These are phyloP conservation scores for Stromatinia cepivora DNA, from an alignment of 2,329 filamentous ascomycete species.

Conservation along the genomic window DNA sequence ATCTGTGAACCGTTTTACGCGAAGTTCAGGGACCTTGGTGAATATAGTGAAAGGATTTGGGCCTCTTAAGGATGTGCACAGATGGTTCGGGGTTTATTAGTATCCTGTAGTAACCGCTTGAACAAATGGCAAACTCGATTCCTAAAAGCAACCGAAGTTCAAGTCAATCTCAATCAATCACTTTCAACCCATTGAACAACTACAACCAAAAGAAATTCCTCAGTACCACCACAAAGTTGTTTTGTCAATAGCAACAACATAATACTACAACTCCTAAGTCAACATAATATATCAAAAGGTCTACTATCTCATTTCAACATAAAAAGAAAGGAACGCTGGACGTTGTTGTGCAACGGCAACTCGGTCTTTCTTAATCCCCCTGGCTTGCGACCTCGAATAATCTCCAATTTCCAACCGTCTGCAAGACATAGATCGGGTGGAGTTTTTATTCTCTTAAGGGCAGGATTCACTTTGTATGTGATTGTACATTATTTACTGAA, in stretches of 20 bases:
- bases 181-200: constrained; percentile 11
- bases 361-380: constrained; percentile 6
- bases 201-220: not conserved
- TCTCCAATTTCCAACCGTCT: constrained; percentile 2
- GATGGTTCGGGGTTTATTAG: not conserved
- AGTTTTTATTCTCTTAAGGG: not conserved
- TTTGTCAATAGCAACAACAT: not conserved
- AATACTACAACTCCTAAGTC: not conserved
- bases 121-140: constrained; percentile 20
- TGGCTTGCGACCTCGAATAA: constrained; percentile 7
- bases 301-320: not conserved
- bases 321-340: constrained; percentile 10
- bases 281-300: not conserved
- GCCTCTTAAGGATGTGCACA: not conserved
- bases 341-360: constrained; percentile 12
- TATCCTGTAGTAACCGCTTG: constrained; percentile 4
- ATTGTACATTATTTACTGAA: not conserved
- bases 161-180: constrained; percentile 4
- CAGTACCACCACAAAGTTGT: not conserved
- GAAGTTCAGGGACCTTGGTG: constrained; percentile 7
- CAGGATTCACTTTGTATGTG: constrained; percentile 21
- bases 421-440: constrained; percentile 11
- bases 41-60: constrained; percentile 7
- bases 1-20: not conserved
- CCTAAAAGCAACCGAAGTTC: not conserved